Evolutionary conservation across 2,329 filamentous ascomycete genomes (phyloP), one percentile per base, ranked within the genome.

Genomic region (Xylariaceae sp.): DNA sequence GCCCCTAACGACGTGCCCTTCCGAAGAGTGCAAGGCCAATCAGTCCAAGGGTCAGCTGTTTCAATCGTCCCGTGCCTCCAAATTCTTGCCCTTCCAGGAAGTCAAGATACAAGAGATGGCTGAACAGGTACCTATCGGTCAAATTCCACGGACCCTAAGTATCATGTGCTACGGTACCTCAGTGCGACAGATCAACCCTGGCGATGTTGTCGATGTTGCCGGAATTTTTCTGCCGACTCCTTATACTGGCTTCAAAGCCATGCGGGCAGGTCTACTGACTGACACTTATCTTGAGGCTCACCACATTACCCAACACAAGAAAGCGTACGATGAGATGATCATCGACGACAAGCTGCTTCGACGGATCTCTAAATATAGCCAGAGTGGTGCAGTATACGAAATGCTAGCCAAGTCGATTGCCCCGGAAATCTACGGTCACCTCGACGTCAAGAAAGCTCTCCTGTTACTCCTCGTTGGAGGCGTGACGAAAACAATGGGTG

Each of bases 91-190:
- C 3, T 98, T 98, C 72, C 93, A 98, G 65, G 93, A 98, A 66
- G 82, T 97, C 66, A 97, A 97, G 71, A 89, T 98, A 42, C 93
- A 98, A 66, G 93, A 98, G 63, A 88, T 97, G 81, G 89, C 93
- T n/a, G 93, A 98, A 63, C 93, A 98, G 64, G 93, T 98, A 0
- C 93, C 93, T 7, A 94, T 98, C 50, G 93, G 93, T 38, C 93
- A 98, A 62, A 98, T 98, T 55, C 93, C 93, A 24, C 81, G 93
- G 44, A 89, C 89, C 43, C 71, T 98, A 48, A 97, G 91, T 0
- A 72, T 98, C 17, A 79, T 95, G 56, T 95, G 89, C 65, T 85
- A 94, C 59, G 93, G 93, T 46, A 87, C 81, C 46, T 75, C 95
- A 11, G 89, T 91, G 22, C 78, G 93, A 44, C 83, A 88, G 55